phyloP scores from a whole-genome alignment of 306 rosid species.

The Quercus bicolor region DNA sequence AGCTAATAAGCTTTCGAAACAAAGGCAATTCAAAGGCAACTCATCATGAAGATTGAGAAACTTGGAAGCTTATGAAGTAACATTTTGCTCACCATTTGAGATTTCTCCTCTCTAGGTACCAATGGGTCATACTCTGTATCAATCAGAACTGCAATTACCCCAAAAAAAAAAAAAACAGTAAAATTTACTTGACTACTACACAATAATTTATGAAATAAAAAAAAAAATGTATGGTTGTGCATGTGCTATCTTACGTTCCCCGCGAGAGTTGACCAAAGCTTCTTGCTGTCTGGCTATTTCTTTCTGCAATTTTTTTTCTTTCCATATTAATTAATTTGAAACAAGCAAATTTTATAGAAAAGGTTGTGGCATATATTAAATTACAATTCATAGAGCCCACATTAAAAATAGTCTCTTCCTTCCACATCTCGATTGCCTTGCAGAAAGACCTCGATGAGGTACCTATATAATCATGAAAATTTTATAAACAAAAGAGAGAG shows the following conservation, averaged over 20 bases:
- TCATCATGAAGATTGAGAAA: neutral
- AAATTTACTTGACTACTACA: neutral
- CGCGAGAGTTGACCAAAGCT: constrained; percentile 36
- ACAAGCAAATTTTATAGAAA: neutral
- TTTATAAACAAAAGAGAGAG: neutral
- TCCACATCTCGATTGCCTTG: constrained; percentile 78
- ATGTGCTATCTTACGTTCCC: constrained; percentile 37
- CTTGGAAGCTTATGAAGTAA: neutral
- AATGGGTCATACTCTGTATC: constrained; percentile 51
- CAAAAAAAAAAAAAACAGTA: neutral
- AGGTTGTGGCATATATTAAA: neutral
- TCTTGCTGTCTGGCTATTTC: constrained; percentile 38
- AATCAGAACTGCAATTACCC: constrained; percentile 49
- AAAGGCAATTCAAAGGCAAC: neutral
- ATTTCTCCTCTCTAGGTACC: constrained; percentile 53
- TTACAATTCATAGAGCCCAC: constrained; percentile 24
- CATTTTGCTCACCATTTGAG: constrained; percentile 42
- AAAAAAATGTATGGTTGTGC: neutral
- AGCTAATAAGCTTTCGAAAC: too few species aligned
- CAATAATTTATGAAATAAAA: neutral
- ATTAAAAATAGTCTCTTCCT: constrained; percentile 58
- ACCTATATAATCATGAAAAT: constrained; percentile 32
- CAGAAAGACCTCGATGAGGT: constrained; percentile 83
- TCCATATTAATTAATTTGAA: neutral
- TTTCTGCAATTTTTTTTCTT: constrained; percentile 37